phyloP scores from a whole-genome alignment of 2,329 filamentous ascomycete species.

The Lasiodiplodia sp. region DNA sequence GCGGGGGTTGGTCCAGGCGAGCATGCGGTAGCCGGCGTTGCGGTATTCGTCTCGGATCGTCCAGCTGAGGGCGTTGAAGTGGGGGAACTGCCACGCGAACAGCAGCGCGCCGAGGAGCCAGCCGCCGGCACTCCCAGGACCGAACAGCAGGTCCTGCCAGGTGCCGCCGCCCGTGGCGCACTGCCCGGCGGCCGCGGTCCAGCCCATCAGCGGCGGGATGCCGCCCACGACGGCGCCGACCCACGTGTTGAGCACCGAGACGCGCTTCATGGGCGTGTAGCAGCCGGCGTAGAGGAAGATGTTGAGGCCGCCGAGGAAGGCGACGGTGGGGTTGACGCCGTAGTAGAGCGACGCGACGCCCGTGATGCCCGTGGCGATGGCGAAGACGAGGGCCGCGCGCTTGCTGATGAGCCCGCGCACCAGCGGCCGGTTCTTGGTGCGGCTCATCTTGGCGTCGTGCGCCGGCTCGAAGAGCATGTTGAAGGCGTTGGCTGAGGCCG shows the following conservation, averaged over 20 bases:
- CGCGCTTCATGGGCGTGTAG: slow-evolving; percentile 91
- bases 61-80: slow-evolving; percentile 95
- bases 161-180: slow-evolving; percentile 65
- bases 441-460: slow-evolving; percentile 89
- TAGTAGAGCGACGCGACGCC: slow-evolving; percentile 81
- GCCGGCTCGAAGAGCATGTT: slow-evolving; percentile 97
- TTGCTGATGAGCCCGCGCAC: slow-evolving; percentile 80
- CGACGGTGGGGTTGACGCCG: slow-evolving; percentile 93
- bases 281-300: slow-evolving; percentile 88
- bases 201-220: slow-evolving; percentile 96
- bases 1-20: slow-evolving; percentile 85
- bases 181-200: slow-evolving; percentile 92
- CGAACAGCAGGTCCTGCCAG: slow-evolving; percentile 80
- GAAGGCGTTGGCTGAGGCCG: slow-evolving; percentile 89
- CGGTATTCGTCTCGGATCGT: slow-evolving; percentile 89
- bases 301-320: slow-evolving; percentile 82
- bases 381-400: slow-evolving; percentile 78
- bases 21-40: slow-evolving; percentile 70
- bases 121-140: slow-evolving; percentile 73
- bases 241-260: slow-evolving; percentile 92
- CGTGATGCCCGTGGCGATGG: slow-evolving; percentile 70
- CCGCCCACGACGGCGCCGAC: slow-evolving; percentile 90
- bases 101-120: slow-evolving; percentile 87
- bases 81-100: slow-evolving; percentile 97
- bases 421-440: slow-evolving; percentile 89